Conservation (phyloP, 345 rosid species). For the Brassica incana region DNA sequence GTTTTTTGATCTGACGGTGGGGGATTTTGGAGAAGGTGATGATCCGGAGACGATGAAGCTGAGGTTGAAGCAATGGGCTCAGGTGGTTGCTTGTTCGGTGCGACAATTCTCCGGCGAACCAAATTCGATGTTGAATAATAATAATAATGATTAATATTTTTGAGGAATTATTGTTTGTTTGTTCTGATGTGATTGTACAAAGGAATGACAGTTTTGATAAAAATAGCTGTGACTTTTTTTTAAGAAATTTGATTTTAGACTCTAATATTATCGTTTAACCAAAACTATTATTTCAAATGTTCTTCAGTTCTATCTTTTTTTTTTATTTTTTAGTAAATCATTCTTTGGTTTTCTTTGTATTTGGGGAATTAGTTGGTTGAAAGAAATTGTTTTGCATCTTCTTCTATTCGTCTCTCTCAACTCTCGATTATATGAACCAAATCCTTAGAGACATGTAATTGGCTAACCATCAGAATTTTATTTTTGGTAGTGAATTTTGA, state of each 20-base stretch:
- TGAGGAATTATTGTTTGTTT: slow-evolving; percentile 15
- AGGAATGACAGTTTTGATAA: slow-evolving; percentile 33
- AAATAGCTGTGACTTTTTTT: slow-evolving; percentile 10
- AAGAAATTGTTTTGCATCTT: background rate
- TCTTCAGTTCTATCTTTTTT: background rate
- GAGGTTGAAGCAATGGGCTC: slow-evolving; percentile 87
- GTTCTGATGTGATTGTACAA: slow-evolving; percentile 25
- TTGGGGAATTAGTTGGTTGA: background rate
- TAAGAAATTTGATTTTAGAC: background rate
- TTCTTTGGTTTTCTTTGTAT: background rate
- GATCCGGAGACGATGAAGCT: slow-evolving; percentile 71
- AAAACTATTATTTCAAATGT: background rate
- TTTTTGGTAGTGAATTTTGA: too few relatives aligned
- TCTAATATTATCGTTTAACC: background rate
- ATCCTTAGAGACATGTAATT: background rate
- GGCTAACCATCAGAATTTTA: background rate
- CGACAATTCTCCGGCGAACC: slow-evolving; percentile 56
- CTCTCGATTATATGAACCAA: background rate
- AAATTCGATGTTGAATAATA: slow-evolving; percentile 22
- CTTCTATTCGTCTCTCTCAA: background rate
- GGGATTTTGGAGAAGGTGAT: slow-evolving; percentile 45
- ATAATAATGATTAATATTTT: background rate
- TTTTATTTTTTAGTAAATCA: too few relatives aligned
- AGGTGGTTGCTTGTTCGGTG: slow-evolving; percentile 79
- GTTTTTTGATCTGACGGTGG: slow-evolving; percentile 10